A percentile compares a stretch with the other conserved stretches of the same genome.
These are phyloP conservation scores for Leishmania mexicana DNA, from an alignment of 208 protist genomes.

Conservation along the genomic window DNA sequence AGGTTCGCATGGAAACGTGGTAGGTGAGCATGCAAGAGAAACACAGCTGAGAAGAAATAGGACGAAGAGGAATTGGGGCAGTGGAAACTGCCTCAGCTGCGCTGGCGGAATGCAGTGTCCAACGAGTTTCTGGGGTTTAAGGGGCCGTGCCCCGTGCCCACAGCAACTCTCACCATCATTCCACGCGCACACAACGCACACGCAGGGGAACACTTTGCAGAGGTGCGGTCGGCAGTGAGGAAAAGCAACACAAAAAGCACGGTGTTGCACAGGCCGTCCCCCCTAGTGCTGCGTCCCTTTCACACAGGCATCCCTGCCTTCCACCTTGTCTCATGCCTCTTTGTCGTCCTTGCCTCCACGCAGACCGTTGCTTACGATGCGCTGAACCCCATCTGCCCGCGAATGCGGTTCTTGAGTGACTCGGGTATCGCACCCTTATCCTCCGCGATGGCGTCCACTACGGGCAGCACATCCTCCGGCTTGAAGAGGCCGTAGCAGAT, in stretches of 20 bases:
- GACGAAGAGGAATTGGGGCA: not conserved
- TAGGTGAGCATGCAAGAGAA: not conserved
- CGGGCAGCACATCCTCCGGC: slow-evolving; percentile 63
- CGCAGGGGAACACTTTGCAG: not conserved
- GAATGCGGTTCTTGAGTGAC: slow-evolving; percentile 58
- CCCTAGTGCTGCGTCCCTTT: not conserved
- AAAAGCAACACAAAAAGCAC: not conserved
- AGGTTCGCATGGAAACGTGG: not conserved
- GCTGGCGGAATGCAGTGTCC: not conserved
- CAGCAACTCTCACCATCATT: not conserved
- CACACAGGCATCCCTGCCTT: not conserved
- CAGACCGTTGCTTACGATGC: not conserved
- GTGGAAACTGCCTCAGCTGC: not conserved
- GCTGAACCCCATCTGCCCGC: slow-evolving; percentile 45
- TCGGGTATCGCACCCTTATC: slow-evolving; percentile 51
- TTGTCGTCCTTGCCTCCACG: not conserved
- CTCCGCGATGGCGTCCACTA: slow-evolving; percentile 63
- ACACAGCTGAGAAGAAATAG: not conserved
- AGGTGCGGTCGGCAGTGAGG: not conserved
- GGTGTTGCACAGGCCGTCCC: not conserved
- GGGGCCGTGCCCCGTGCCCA: not conserved
- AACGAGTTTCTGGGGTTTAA: not conserved
- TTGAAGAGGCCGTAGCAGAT: slow-evolving; percentile 91
- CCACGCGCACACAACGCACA: not conserved
- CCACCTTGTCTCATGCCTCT: not conserved